Percentiles rank a stretch among this genome's conserved stretches.
Conservation (phyloP, 2,329 filamentous ascomycete species). For the Sarocladium oryzae region DNA sequence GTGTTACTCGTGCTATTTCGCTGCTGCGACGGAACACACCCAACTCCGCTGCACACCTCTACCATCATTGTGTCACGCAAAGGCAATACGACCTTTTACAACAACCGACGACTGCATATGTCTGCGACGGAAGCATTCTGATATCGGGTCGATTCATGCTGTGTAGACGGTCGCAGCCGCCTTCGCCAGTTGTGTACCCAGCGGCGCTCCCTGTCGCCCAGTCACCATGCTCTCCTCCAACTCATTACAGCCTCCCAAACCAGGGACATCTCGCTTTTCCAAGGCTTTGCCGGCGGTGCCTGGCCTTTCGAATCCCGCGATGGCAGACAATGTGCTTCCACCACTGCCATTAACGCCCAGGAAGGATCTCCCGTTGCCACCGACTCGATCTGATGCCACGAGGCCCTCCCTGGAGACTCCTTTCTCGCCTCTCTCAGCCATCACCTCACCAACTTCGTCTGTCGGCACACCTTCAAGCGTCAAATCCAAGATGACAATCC, state of each 20-base stretch:
- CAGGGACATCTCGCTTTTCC: constrained; percentile 49
- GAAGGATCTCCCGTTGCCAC: background rate
- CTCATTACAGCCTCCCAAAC: constrained; percentile 13
- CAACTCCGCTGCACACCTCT: too few relatives aligned
- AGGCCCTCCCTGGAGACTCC: background rate
- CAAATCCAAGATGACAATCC: constrained; percentile 7
- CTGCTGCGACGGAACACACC: too few relatives aligned
- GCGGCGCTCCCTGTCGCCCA: constrained; percentile 5
- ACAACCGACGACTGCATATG: background rate
- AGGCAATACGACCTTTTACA: too few relatives aligned
- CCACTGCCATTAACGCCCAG: background rate
- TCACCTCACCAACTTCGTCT: constrained; percentile 11
- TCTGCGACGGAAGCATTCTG: background rate
- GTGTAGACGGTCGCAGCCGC: background rate
- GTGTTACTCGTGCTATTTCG: background rate
- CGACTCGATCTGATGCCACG: background rate
- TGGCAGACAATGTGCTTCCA: background rate
- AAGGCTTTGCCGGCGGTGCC: constrained; percentile 51
- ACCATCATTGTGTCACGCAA: too few relatives aligned
- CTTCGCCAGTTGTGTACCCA: background rate
- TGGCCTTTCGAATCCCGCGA: constrained; percentile 11
- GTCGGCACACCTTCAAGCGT: constrained; percentile 17
- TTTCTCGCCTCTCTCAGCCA: constrained; percentile 4
- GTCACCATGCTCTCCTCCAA: constrained; percentile 6
- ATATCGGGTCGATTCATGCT: background rate